A percentile compares a stretch with the other conserved stretches of the same genome.
Evolutionary conservation across 371 early-diverging fungal species (phyloP).

Genomic region (Circinella minor): DNA sequence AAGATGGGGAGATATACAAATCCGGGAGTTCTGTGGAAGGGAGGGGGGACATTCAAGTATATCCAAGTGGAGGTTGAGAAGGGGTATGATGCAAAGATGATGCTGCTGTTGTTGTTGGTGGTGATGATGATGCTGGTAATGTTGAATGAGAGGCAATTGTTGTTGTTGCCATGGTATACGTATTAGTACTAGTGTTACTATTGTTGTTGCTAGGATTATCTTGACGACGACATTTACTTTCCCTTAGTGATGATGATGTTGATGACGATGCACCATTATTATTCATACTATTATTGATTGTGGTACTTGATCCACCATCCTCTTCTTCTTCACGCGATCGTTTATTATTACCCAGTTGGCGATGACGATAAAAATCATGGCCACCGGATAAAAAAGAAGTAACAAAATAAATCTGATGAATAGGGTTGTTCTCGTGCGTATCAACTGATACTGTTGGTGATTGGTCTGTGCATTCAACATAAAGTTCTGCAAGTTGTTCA

Average conservation of each 20-base stretch:
- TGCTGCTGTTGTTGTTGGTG: background rate
- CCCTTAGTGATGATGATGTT: background rate
- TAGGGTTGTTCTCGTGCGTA: constrained; percentile 9
- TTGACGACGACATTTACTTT: constrained; percentile 22
- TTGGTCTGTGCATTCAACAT: constrained; percentile 23
- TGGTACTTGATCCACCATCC: background rate
- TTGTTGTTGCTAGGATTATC: constrained; percentile 8
- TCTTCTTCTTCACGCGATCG: constrained; percentile 14
- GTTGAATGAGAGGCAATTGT: background rate
- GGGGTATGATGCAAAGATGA: constrained; percentile 7
- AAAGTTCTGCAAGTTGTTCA: constrained; percentile 34
- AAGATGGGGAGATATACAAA: background rate
- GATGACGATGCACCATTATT: background rate
- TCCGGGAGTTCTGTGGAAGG: background rate
- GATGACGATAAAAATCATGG: background rate
- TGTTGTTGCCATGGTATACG: background rate
- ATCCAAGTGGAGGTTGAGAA: constrained; percentile 7
- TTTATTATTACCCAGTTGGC: constrained; percentile 6
- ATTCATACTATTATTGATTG: background rate
- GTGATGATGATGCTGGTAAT: constrained; percentile 3
- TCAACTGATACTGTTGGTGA: background rate
- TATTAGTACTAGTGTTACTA: background rate
- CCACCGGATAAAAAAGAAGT: constrained; percentile 30
- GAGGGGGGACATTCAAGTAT: constrained; percentile 8
- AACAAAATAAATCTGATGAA: constrained; percentile 26